Conservation (phyloP, 2,329 filamentous ascomycete species). For the Sclerotinia trifoliorum region DNA sequence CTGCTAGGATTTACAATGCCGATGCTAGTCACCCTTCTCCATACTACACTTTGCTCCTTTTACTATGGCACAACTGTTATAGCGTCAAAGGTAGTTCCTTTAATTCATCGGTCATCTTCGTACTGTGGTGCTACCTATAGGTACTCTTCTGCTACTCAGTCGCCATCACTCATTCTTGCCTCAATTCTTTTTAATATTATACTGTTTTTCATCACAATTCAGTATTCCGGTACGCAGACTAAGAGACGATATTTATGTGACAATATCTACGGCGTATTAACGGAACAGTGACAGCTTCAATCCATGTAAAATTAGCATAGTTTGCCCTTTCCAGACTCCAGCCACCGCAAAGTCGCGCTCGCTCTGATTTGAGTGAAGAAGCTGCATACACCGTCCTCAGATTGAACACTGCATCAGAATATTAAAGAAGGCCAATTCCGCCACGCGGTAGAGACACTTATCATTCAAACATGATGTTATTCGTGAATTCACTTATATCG, state of each 20-base stretch:
- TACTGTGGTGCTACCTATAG: background rate
- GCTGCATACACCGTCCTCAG: background rate
- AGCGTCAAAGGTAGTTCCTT: background rate
- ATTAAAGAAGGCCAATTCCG: background rate
- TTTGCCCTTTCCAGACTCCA: too few relatives aligned
- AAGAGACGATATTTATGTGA: background rate
- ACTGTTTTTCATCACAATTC: too few relatives aligned
- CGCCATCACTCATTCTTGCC: background rate
- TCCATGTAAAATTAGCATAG: background rate
- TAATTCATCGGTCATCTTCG: background rate
- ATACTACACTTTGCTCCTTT: background rate
- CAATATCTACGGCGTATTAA: background rate
- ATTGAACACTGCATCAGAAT: background rate
- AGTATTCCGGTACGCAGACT: background rate
- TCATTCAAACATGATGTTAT: background rate
- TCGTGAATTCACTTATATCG: conserved; percentile 45
- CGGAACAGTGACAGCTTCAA: background rate
- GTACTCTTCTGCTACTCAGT: background rate
- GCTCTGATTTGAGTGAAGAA: background rate
- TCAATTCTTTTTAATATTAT: background rate
- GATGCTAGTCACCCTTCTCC: background rate
- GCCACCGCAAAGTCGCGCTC: background rate
- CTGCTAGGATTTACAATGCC: background rate
- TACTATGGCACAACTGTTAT: too few relatives aligned
- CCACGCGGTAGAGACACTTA: background rate